Percentiles rank a stretch among this genome's conserved stretches.
These are phyloP conservation scores for Hyaloscypha bicolor DNA, from an alignment of 495 filamentous ascomycete genomes.

Conservation along the genomic window DNA sequence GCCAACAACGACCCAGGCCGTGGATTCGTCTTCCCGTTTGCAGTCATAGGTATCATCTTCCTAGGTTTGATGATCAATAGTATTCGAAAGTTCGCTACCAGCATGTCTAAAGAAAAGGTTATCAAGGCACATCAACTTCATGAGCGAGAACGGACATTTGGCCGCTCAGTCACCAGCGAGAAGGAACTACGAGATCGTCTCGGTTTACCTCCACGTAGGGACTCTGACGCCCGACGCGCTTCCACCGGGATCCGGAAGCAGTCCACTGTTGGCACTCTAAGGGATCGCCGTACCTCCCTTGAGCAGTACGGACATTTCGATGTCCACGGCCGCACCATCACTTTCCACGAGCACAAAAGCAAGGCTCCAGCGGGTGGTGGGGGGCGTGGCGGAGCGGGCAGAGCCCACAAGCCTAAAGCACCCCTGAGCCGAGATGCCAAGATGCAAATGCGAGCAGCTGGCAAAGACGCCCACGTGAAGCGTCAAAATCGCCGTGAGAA, in stretches of 20 bases:
- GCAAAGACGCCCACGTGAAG: conserved; percentile 54
- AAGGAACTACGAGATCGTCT: conserved; percentile 44
- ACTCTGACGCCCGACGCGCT: conserved; percentile 5
- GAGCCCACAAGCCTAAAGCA: conserved; percentile 15
- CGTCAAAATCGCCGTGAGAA: conserved; percentile 54
- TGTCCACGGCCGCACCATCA: conserved; percentile 39
- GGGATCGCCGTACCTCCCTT: conserved; percentile 32
- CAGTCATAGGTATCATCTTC: conserved; percentile 73
- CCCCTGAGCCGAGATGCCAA: conserved; percentile 32
- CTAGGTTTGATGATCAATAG: conserved; percentile 76
- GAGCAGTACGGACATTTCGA: conserved; percentile 41
- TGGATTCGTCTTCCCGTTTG: conserved; percentile 69
- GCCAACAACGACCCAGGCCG: conserved; percentile 48
- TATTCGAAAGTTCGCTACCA: conserved; percentile 63
- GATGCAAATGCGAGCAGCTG: conserved; percentile 53
- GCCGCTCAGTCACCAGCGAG: conserved; percentile 52
- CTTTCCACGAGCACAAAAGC: conserved; percentile 37
- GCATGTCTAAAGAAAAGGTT: conserved; percentile 68
- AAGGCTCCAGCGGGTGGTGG: conserved; percentile 20
- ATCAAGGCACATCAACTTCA: conserved; percentile 64
- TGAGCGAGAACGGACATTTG: conserved; percentile 57
- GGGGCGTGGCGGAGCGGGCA: conserved; percentile 29
- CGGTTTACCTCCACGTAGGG: conserved; percentile 39
- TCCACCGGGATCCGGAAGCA: conserved; percentile 12
- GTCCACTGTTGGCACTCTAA: conserved; percentile 13